phyloP scores from a whole-genome alignment of 495 filamentous ascomycete species.

The Neurospora hispaniola region DNA sequence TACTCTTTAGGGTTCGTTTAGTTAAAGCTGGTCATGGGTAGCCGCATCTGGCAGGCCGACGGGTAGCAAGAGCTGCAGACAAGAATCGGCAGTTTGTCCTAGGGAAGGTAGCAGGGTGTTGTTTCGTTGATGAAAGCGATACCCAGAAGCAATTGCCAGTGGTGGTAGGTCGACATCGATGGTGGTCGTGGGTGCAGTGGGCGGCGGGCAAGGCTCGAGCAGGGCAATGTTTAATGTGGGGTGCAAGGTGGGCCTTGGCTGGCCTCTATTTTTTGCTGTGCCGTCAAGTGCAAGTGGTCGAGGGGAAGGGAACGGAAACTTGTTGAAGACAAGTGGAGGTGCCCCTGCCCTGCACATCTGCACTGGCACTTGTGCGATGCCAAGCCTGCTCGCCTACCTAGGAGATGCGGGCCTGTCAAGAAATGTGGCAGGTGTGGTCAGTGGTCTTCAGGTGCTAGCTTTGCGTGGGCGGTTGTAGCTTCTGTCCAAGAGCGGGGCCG shows the following conservation, averaged over 20 bases:
- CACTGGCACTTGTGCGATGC: not conserved
- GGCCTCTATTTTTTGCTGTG: not conserved
- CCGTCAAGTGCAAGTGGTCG: not conserved
- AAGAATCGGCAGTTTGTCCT: not conserved
- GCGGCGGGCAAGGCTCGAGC: not conserved
- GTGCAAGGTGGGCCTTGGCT: not conserved
- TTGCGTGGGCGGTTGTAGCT: not conserved
- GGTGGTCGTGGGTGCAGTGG: not conserved
- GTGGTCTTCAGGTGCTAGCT: not conserved
- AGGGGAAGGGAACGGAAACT: not conserved
- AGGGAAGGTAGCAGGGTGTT: not conserved
- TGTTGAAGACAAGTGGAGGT: not conserved
- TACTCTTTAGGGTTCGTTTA: slow-evolving; percentile 1
- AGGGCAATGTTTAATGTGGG: slow-evolving; percentile 1
- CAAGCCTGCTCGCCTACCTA: not conserved
- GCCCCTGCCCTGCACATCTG: not conserved
- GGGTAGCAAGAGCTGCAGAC: slow-evolving; percentile 5
- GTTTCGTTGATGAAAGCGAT: not conserved
- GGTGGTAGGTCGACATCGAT: not conserved
- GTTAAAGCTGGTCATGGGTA: slow-evolving; percentile 3
- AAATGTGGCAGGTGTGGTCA: not conserved
- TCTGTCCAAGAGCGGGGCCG: not conserved
- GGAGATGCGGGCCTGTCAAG: not conserved
- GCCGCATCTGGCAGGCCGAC: slow-evolving; percentile 3
- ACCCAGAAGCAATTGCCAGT: not conserved